A percentile compares a stretch with the other conserved stretches of the same genome.
Evolutionary conservation across 352 stramenopile species (phyloP).

Genomic region (Pythium aristosporum): DNA sequence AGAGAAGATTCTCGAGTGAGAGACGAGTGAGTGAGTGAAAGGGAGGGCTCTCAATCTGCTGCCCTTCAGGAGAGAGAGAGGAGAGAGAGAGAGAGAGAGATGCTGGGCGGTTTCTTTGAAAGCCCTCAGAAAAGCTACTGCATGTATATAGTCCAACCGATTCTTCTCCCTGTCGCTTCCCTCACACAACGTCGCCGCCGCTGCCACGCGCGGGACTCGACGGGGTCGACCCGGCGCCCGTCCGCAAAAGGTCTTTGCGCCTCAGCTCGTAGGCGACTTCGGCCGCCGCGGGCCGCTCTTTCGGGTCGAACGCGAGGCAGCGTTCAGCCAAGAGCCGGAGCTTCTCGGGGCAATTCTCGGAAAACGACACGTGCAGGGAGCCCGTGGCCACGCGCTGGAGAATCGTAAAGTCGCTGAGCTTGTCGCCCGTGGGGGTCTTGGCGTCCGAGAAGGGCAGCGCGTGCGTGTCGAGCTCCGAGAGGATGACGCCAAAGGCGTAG

Average conservation of each 20-base stretch:
- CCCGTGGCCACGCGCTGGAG: slow-evolving; percentile 54
- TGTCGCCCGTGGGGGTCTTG: slow-evolving; percentile 27
- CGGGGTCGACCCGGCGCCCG: slow-evolving; percentile 9
- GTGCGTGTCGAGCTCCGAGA: slow-evolving; percentile 72
- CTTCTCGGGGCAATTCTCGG: slow-evolving; percentile 41
- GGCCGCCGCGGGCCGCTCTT: slow-evolving; percentile 47
- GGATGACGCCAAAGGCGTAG: slow-evolving; percentile 67
- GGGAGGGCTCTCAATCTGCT: not conserved
- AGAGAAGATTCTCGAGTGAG: slow-evolving; percentile 4
- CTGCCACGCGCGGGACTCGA: not conserved
- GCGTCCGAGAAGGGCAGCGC: slow-evolving; percentile 59
- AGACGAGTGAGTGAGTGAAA: not conserved
- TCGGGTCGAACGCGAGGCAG: slow-evolving; percentile 54
- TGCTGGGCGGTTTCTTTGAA: too few relatives aligned
- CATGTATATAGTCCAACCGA: not conserved
- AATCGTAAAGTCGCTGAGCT: slow-evolving; percentile 59
- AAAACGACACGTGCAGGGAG: slow-evolving; percentile 39
- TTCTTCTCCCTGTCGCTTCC: not conserved
- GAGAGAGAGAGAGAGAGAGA: not conserved
- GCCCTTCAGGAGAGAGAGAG: not conserved
- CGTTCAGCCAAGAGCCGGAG: slow-evolving; percentile 45
- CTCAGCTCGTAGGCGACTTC: slow-evolving; percentile 66
- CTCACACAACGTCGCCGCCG: slow-evolving; percentile 20
- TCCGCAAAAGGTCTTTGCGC: slow-evolving; percentile 45
- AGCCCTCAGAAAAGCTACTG: slow-evolving; percentile 6